Evolutionary conservation across 176 grass and related monocot genomes (phyloP).

Genomic region (Aegilops tauschii): DNA sequence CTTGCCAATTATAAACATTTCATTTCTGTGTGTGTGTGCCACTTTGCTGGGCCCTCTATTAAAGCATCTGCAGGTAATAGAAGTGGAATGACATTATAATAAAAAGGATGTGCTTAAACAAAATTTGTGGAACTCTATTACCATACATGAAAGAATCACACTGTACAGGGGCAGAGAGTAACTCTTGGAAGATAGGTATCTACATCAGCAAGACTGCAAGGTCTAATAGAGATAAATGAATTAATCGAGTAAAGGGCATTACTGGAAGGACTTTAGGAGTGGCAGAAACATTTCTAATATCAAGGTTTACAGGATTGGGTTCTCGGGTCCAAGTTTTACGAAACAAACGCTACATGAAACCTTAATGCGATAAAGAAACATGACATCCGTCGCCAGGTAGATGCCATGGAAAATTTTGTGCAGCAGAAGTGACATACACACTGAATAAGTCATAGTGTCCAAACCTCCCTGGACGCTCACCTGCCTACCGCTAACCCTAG

Average conservation of each 20-base stretch:
- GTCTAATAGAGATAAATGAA: constrained; percentile 12
- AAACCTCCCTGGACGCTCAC: background rate
- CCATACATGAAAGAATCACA: background rate
- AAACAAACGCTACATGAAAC: background rate
- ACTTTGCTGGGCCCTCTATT: background rate
- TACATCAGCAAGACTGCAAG: background rate
- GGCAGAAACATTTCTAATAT: background rate
- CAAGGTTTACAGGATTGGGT: background rate
- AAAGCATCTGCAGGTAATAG: background rate
- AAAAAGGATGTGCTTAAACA: constrained; percentile 1
- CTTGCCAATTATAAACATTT: constrained; percentile 9
- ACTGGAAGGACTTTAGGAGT: background rate
- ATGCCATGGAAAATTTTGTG: background rate
- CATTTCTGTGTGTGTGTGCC: background rate
- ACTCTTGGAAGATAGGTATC: background rate
- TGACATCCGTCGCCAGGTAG: background rate
- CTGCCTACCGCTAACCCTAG: background rate
- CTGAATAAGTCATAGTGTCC: background rate
- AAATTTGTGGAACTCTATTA: background rate
- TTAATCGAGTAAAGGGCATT: background rate
- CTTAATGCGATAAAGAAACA: background rate
- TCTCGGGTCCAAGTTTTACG: background rate
- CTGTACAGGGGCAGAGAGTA: background rate
- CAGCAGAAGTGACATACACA: background rate
- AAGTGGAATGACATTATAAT: background rate